Conservation (phyloP, 768 basidiomycete species). For the Porpolomopsis calyptriformis region DNA sequence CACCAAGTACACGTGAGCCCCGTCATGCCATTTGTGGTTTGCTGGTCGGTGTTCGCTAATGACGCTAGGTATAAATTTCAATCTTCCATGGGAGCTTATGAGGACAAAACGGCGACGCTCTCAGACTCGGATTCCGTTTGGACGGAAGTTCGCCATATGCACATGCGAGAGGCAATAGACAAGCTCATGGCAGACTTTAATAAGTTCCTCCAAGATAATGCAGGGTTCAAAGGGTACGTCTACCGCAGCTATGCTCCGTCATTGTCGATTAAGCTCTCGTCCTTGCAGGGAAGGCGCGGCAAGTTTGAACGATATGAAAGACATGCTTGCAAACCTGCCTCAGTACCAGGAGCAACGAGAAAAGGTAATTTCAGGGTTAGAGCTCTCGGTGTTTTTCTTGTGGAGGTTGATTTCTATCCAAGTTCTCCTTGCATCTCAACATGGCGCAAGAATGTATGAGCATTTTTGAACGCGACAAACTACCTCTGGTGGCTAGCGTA, state of each 20-base stretch:
- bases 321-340: constrained; percentile 91
- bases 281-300: constrained; percentile 60
- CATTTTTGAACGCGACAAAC: constrained; percentile 79
- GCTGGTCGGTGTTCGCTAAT: not conserved
- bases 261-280: not conserved
- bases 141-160: constrained; percentile 90
- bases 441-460: constrained; percentile 98
- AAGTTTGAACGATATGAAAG: constrained; percentile 95
- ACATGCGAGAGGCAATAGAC: constrained; percentile 98
- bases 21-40: not conserved
- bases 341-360: constrained; percentile 94
- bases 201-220: constrained; percentile 87
- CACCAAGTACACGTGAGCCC: constrained; percentile 71
- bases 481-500: constrained; percentile 73
- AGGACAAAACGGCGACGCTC: constrained; percentile 82
- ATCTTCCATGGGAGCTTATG: constrained; percentile 72
- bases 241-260: not conserved
- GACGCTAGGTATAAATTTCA: constrained; percentile 79
- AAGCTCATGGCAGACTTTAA: constrained; percentile 95
- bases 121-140: constrained; percentile 84
- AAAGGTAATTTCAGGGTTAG: no score
- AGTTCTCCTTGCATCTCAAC: constrained; percentile 94
- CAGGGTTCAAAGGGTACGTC: constrained; percentile 81
- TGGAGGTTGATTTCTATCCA: constrained; percentile 2
- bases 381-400: not conserved